Percentiles rank a stretch among this genome's conserved stretches.
These are phyloP conservation scores for Psilocybe cyanescens DNA, from an alignment of 768 basidiomycete genomes.

Conservation along the genomic window DNA sequence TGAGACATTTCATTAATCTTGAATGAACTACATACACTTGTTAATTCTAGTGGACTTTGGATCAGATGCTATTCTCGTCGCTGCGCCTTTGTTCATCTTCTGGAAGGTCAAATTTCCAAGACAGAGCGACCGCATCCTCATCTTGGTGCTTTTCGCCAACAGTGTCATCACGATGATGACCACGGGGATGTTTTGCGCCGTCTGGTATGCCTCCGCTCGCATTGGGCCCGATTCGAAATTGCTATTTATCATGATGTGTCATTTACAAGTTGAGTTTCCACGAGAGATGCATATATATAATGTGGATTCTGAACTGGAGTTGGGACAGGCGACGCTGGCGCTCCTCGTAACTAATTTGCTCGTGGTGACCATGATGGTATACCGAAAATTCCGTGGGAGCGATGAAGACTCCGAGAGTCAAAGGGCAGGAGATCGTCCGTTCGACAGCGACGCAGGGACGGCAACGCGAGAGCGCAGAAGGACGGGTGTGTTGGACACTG, in stretches of 20 bases:
- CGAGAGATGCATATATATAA: neutral
- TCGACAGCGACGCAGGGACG: neutral
- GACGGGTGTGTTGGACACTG: neutral
- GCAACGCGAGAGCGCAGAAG: neutral
- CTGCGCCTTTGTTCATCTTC: constrained; percentile 28
- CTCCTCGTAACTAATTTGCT: constrained; percentile 9
- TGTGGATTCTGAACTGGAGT: neutral
- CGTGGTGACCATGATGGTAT: constrained; percentile 10
- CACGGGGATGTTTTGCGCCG: constrained; percentile 3
- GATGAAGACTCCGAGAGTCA: neutral
- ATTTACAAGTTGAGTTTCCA: constrained; percentile 4
- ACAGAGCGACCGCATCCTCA: constrained; percentile 21
- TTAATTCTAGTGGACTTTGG: no score
- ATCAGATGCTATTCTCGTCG: constrained; percentile 26
- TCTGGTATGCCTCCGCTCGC: constrained; percentile 7
- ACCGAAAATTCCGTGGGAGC: neutral
- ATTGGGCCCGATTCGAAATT: constrained; percentile 7
- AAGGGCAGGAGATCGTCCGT: neutral
- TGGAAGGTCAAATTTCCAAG: constrained; percentile 26
- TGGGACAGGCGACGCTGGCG: constrained; percentile 1
- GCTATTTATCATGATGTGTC: constrained; percentile 9
- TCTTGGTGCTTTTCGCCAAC: constrained; percentile 28
- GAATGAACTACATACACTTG: no score
- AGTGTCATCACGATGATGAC: constrained; percentile 25
- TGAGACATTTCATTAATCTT: no score